phyloP scores from a whole-genome alignment of 495 filamentous ascomycete genomes.

The Sordaria brevicollis region DNA sequence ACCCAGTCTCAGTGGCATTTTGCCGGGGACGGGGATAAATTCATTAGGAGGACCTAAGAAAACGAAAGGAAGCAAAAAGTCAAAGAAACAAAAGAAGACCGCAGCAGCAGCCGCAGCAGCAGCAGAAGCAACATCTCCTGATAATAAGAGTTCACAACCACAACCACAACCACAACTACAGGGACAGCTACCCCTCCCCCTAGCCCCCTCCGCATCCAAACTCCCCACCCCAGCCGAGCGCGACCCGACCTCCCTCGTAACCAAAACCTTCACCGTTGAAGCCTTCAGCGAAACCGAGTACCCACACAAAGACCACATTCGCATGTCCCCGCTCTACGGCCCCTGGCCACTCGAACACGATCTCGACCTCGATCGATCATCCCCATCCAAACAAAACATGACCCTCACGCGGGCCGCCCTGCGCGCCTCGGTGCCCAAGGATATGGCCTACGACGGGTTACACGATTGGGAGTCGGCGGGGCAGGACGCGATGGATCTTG shows the following conservation, averaged over 20 bases:
- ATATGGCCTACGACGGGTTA: constrained; percentile 27
- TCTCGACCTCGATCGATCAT: neutral
- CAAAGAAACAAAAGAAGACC: too few relatives aligned
- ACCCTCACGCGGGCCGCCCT: constrained; percentile 26
- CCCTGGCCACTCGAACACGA: constrained; percentile 24
- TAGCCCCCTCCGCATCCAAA: neutral
- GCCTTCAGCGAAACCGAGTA: constrained; percentile 25
- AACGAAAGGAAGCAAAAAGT: too few relatives aligned
- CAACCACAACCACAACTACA: too few relatives aligned
- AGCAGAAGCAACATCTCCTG: too few relatives aligned
- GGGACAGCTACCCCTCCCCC: too few relatives aligned
- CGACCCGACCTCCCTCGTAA: neutral
- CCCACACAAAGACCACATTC: constrained; percentile 23
- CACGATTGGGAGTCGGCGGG: constrained; percentile 38
- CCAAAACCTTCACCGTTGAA: constrained; percentile 26
- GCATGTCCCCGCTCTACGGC: constrained; percentile 30
- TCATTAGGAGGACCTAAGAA: too few relatives aligned
- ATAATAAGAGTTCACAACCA: too few relatives aligned
- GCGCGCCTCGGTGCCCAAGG: constrained; percentile 20
- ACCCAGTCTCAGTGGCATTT: too few relatives aligned
- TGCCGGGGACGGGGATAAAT: too few relatives aligned
- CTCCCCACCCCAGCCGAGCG: neutral
- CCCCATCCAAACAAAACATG: neutral
- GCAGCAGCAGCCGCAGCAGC: neutral
- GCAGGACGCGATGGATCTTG: constrained; percentile 2